Evolutionary conservation across 768 basidiomycete species (phyloP).

Genomic region (Suillus sp.): DNA sequence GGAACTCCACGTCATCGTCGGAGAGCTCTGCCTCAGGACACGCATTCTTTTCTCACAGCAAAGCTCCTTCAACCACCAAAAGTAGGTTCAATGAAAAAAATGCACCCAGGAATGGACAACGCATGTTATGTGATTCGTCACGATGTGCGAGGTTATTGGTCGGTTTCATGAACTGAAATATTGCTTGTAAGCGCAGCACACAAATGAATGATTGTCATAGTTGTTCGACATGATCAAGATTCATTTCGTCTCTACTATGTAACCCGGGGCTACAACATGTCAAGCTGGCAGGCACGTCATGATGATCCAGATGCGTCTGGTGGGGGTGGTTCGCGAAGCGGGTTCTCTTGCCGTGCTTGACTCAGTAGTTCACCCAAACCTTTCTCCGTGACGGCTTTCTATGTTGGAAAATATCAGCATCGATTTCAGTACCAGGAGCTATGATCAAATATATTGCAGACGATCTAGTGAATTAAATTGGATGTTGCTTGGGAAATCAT

Average conservation of each 20-base stretch:
- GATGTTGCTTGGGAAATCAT: constrained; percentile 6
- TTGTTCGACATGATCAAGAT: not conserved
- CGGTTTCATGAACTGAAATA: not conserved
- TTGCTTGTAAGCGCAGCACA: not conserved
- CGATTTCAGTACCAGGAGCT: not conserved
- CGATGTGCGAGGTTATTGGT: not conserved
- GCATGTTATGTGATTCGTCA: not conserved
- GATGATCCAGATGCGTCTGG: constrained; percentile 20
- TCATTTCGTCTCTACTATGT: not conserved
- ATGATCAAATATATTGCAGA: not conserved
- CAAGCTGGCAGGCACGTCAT: constrained; percentile 1
- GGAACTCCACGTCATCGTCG: not conserved
- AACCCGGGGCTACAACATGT: not conserved
- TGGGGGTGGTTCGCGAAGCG: constrained; percentile 62
- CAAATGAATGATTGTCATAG: not conserved
- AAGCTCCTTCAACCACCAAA: not conserved
- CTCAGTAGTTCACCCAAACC: constrained; percentile 75
- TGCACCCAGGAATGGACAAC: not conserved
- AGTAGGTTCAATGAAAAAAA: not conserved
- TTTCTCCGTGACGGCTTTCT: constrained; percentile 82
- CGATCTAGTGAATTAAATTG: not conserved
- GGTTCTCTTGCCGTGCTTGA: constrained; percentile 81
- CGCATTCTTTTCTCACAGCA: not conserved
- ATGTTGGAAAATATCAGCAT: constrained; percentile 3
- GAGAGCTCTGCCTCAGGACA: not conserved